phyloP scores from a whole-genome alignment of 2,329 filamentous ascomycete genomes.

The Neonectria faginata region DNA sequence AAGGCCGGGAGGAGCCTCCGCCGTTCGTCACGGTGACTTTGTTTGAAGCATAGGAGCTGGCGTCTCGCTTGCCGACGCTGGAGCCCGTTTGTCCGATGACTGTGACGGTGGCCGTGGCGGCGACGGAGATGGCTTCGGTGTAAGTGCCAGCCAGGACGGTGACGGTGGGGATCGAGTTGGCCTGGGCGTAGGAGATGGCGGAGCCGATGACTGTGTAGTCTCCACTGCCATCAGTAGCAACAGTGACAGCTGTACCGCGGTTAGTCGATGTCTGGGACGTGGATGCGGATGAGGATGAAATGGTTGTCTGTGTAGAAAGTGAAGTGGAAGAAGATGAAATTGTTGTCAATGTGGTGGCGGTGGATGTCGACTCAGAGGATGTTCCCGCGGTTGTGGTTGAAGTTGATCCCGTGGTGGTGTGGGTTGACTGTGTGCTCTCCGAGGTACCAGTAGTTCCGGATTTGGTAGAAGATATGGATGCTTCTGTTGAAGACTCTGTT shows the following conservation, averaged over 20 bases:
- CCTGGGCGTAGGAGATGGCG: constrained; percentile 55
- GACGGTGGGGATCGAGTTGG: constrained; percentile 56
- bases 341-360: neutral
- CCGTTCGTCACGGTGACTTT: constrained; percentile 35
- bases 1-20: constrained; percentile 4
- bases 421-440: neutral
- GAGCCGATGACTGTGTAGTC: constrained; percentile 59
- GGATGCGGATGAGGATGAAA: neutral
- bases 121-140: constrained; percentile 55
- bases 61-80: constrained; percentile 49
- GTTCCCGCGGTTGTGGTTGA: neutral
- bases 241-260: constrained; percentile 51
- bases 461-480: neutral
- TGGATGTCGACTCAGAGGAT: neutral
- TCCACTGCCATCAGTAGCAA: constrained; percentile 57
- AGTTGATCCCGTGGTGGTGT: neutral
- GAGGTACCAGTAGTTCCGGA: neutral
- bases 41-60: constrained; percentile 9
- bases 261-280: constrained; percentile 29
- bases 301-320: neutral
- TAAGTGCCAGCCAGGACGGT: constrained; percentile 59
- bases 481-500: neutral
- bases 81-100: constrained; percentile 52
- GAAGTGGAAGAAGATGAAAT: neutral
- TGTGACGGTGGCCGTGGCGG: constrained; percentile 55